phyloP scores from a whole-genome alignment of 2,329 filamentous ascomycete species.

The Cordyceps javanica region DNA sequence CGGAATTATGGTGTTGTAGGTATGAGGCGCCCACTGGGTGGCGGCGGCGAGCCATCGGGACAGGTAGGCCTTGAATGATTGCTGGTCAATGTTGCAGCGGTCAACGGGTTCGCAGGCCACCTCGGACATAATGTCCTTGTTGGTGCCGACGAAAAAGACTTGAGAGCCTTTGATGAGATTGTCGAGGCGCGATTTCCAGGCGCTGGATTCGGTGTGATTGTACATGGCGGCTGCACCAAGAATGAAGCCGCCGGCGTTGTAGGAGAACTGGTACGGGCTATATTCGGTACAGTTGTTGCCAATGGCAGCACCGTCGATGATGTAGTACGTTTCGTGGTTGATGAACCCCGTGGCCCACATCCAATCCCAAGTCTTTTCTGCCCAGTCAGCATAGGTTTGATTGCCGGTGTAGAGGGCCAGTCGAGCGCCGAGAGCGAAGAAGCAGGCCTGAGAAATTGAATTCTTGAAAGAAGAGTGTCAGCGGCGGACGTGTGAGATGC shows the following conservation, averaged over 20 bases:
- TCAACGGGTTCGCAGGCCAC: conserved; percentile 57
- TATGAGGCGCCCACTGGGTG: conserved; percentile 59
- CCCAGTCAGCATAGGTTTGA: conserved; percentile 71
- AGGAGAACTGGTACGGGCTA: conserved; percentile 60
- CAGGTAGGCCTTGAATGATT: conserved; percentile 59
- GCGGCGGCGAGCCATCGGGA: conserved; percentile 56
- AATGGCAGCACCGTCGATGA: conserved; percentile 58
- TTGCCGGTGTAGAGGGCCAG: conserved; percentile 75
- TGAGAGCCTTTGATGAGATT: conserved; percentile 48
- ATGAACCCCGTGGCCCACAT: conserved; percentile 52
- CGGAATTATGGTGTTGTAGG: conserved; percentile 45
- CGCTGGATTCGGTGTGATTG: conserved; percentile 47
- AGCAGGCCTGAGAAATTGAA: conserved; percentile 56
- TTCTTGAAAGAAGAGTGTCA: conserved; percentile 33
- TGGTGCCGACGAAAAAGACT: conserved; percentile 47
- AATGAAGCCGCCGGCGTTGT: conserved; percentile 62
- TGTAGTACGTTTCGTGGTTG: conserved; percentile 45
- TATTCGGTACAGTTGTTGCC: conserved; percentile 51
- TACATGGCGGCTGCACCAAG: conserved; percentile 64
- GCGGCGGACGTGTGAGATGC: neutral
- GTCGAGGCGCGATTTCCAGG: conserved; percentile 54
- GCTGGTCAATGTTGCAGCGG: conserved; percentile 56
- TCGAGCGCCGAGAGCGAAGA: conserved; percentile 59
- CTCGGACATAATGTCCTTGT: conserved; percentile 56
- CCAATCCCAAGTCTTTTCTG: conserved; percentile 67